Conservation (phyloP, 2,329 filamentous ascomycete genomes). For the Neonectria ditissima region DNA sequence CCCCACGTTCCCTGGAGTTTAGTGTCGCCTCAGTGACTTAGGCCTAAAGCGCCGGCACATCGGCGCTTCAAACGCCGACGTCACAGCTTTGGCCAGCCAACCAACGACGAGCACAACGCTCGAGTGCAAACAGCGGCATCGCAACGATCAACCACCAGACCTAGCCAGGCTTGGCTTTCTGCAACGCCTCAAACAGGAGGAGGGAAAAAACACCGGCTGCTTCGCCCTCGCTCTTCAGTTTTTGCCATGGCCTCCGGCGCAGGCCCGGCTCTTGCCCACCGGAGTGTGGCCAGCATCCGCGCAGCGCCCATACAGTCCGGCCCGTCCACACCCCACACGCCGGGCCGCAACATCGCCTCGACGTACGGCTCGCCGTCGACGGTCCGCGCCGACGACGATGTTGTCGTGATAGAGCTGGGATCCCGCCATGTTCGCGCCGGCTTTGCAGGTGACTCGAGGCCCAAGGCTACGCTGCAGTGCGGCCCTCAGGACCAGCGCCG, state of each 20-base stretch:
- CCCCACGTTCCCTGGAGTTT: slow-evolving; percentile 48
- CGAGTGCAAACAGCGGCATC: slow-evolving; percentile 30
- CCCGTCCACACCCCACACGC: slow-evolving; percentile 70
- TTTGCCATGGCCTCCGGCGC: slow-evolving; percentile 58
- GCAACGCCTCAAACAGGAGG: slow-evolving; percentile 7
- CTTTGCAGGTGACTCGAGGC: slow-evolving; percentile 84
- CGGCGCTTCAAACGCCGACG: slow-evolving; percentile 45
- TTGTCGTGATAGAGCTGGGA: slow-evolving; percentile 85
- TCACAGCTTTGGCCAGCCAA: slow-evolving; percentile 35
- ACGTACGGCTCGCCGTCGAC: slow-evolving; percentile 70
- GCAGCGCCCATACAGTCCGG: slow-evolving; percentile 52
- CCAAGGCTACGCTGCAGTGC: slow-evolving; percentile 78
- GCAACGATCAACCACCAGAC: slow-evolving; percentile 25
- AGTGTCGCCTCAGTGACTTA: slow-evolving; percentile 43
- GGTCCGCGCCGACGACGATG: slow-evolving; percentile 83
- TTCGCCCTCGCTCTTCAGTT: not conserved
- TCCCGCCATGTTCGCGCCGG: slow-evolving; percentile 83
- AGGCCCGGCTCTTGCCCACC: slow-evolving; percentile 64
- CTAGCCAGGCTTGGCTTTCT: slow-evolving; percentile 21
- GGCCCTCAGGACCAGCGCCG: slow-evolving; percentile 81
- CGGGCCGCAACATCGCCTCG: slow-evolving; percentile 65
- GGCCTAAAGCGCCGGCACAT: slow-evolving; percentile 37
- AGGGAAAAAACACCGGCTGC: not conserved
- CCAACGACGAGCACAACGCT: slow-evolving; percentile 37
- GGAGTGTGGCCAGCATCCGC: slow-evolving; percentile 69